phyloP scores from a whole-genome alignment of 164 flowering plant genomes.

The Magnolia changhungtana region DNA sequence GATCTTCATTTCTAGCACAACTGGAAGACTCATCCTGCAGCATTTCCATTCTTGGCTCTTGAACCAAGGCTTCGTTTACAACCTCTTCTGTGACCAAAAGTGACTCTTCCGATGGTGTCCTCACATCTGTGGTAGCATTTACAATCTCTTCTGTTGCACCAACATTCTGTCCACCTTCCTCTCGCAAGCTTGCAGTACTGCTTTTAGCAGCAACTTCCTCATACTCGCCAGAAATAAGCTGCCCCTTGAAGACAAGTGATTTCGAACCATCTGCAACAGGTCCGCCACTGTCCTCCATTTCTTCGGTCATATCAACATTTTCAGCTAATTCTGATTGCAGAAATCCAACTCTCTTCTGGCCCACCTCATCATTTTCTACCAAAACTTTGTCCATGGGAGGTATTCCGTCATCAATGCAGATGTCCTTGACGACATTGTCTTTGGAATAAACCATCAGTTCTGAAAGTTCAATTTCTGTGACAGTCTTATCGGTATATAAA shows the following conservation, averaged over 20 bases:
- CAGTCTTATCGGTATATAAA: conserved; percentile 42
- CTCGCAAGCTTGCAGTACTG: not conserved
- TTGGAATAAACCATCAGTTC: conserved; percentile 36
- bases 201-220: not conserved
- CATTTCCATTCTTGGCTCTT: not conserved
- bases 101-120: too few species aligned
- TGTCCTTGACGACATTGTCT: conserved; percentile 55
- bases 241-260: not conserved
- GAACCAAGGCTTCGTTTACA: conserved; percentile 9
- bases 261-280: conserved; percentile 4
- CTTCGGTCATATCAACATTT: conserved; percentile 17
- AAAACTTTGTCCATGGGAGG: conserved; percentile 35
- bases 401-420: conserved; percentile 59
- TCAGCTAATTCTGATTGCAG: conserved; percentile 21
- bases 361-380: conserved; percentile 26
- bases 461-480: conserved; percentile 39
- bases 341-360: conserved; percentile 13
- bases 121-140: not conserved
- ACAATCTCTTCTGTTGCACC: conserved; percentile 2
- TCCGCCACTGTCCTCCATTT: conserved; percentile 4
- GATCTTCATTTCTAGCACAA: not conserved
- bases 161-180: conserved; percentile 1
- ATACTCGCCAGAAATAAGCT: conserved; percentile 9
- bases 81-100: not conserved
- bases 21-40: not conserved